Evolutionary conservation across 495 filamentous ascomycete genomes (phyloP).

Genomic region (Lophium mytilinum): DNA sequence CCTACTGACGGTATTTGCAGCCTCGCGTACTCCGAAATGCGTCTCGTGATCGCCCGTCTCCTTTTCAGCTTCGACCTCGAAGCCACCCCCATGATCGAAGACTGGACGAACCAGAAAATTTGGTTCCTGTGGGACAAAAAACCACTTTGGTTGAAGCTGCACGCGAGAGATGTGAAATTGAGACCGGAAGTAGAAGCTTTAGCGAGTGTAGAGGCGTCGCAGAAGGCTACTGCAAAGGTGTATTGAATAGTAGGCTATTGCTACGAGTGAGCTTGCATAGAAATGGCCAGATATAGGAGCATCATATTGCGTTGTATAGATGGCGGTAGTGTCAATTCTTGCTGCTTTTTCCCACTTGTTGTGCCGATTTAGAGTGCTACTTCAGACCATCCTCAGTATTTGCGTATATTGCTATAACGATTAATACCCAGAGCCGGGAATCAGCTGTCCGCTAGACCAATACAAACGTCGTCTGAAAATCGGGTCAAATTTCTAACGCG

Average conservation of each 20-base stretch:
- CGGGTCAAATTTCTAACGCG: no score
- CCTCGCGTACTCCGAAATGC: constrained; percentile 47
- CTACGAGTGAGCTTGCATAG: no score
- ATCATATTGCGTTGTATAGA: no score
- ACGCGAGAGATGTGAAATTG: not conserved
- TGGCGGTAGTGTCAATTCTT: no score
- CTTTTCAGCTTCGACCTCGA: constrained; percentile 48
- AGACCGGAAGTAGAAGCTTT: not conserved
- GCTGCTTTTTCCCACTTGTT: no score
- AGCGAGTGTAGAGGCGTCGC: not conserved
- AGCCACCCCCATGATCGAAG: not conserved
- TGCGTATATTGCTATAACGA: no score
- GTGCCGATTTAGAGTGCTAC: no score
- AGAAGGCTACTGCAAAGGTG: not conserved
- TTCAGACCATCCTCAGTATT: no score
- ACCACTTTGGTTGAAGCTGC: not conserved
- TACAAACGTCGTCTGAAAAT: no score
- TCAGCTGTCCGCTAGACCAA: no score
- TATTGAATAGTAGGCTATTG: not conserved
- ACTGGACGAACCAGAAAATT: not conserved
- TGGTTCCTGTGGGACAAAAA: not conserved
- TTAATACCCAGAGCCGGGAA: no score
- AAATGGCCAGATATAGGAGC: no score
- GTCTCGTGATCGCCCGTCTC: constrained; percentile 43
- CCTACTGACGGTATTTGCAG: not conserved